Evolutionary conservation across 305 asterid genomes (phyloP).

Genomic region (Fraxinus floribunda): DNA sequence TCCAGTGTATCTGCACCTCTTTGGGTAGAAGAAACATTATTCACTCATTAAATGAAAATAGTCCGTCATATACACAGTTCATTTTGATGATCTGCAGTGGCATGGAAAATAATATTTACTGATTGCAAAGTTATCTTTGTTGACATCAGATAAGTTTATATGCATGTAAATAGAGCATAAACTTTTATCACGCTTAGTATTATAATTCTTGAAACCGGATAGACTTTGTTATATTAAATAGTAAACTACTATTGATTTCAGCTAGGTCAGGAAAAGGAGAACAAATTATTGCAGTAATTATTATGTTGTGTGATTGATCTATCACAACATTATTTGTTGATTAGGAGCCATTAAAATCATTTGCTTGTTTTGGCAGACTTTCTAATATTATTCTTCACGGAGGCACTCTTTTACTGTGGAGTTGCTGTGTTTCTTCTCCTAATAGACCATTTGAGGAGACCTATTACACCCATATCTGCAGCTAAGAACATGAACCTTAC

Average conservation of each 20-base stretch:
- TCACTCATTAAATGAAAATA: background rate
- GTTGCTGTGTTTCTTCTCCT: conserved; percentile 73
- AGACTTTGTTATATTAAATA: background rate
- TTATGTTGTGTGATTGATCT: background rate
- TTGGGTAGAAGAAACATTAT: background rate
- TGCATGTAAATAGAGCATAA: background rate
- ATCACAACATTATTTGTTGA: background rate
- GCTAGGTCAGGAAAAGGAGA: background rate
- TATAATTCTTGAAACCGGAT: background rate
- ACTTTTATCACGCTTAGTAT: background rate
- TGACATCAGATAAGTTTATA: background rate
- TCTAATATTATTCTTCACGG: conserved; percentile 91
- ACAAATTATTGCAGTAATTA: background rate
- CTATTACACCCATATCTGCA: conserved; percentile 39
- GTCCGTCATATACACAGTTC: background rate
- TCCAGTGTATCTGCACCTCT: background rate
- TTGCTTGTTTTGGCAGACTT: conserved; percentile 59
- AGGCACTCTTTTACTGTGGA: conserved; percentile 91
- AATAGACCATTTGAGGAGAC: conserved; percentile 62
- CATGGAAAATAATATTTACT: background rate
- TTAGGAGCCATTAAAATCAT: background rate
- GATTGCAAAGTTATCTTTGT: background rate
- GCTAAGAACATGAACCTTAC: conserved; percentile 29
- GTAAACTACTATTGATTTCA: background rate
- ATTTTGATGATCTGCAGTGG: background rate